phyloP scores from a whole-genome alignment of 306 rosid species.

The Adenanthera pavonina region DNA sequence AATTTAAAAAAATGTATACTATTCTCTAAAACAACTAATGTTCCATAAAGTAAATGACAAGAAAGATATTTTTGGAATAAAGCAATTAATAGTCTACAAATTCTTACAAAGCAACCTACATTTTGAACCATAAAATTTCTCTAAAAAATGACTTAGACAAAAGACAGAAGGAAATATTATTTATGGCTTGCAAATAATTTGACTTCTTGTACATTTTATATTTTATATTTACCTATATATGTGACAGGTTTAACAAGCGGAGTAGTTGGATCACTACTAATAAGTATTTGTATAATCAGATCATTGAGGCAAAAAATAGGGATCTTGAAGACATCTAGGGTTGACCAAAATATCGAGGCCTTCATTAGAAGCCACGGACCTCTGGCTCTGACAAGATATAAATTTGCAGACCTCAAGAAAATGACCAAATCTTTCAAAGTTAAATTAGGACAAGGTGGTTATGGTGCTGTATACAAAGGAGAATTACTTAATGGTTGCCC shows the following conservation, averaged over 20 bases:
- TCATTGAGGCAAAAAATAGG: not conserved
- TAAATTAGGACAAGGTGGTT: slow-evolving; percentile 52
- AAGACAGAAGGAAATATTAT: too few species aligned
- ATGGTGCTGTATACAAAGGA: slow-evolving; percentile 40
- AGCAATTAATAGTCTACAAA: too few species aligned
- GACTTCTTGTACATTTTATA: not conserved
- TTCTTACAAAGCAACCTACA: too few species aligned
- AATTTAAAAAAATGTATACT: too few species aligned
- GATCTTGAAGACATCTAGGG: not conserved
- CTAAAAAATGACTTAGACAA: too few species aligned
- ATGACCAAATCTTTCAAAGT: slow-evolving; percentile 44
- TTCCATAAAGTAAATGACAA: too few species aligned
- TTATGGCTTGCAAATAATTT: too few species aligned
- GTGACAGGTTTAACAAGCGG: not conserved
- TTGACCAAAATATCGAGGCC: slow-evolving; percentile 27
- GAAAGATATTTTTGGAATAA: too few species aligned
- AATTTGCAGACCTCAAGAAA: slow-evolving; percentile 35
- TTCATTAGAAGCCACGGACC: slow-evolving; percentile 39
- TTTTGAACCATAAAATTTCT: too few species aligned
- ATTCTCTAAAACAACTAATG: too few species aligned
- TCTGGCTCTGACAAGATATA: slow-evolving; percentile 35
- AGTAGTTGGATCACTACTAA: not conserved
- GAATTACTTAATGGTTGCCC: slow-evolving; percentile 4
- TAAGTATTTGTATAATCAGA: not conserved
- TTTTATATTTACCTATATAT: not conserved